Base-by-base conservation (phyloP, 345 rosid species). In the Angophora floribunda region DNA sequence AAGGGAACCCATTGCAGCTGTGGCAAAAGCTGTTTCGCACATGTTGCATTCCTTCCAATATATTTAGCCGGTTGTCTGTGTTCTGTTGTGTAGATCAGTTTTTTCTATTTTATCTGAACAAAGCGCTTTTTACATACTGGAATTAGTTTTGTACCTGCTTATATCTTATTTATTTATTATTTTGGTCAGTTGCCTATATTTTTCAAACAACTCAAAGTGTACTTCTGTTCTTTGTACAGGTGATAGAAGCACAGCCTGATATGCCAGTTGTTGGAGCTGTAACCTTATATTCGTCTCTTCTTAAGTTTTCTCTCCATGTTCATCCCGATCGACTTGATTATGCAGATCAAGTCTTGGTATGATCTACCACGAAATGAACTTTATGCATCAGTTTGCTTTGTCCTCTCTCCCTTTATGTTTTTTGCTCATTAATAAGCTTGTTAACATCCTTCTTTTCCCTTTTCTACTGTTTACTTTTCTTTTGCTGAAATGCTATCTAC, bases 261-360 rank as follows among this genome's bases (percentile, higher is more conserved):
- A 97, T 98, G 99, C 98, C 98, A 36, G 92, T 93, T 86, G 92
- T 95, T 90, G 97, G 99, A 94, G 98, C 97, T 89, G 98, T 97
- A 91, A 95, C 98, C 87, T 92, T 97, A 87, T 98, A 97, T 93
- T 98, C 99, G 16, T 97, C 99, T 89, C 99, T 98, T 92, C 99
- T 97, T 85, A 98, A 96, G 78, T 98, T 98, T 92, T 97, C 99
- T 65, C 99, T 98, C 75, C 98, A 97, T 92, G 99, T 98, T 89
- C 99, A 98, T 90, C 99, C 99, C 52, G 99, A 98, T 88, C 97
- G 99, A 86, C 96, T 98, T 89, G 99, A 98, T 91, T 97, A 98
- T 93, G 99, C 99, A 22, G 99, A 98, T 92, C 98, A 98, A 98
- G 99, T 97, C 59, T 91, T 97, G 99, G 99, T 96, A 96, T 92